Evolutionary conservation across 2,329 filamentous ascomycete species (phyloP), one percentile per base, ranked within the genome.

Genomic region (Ascochyta clinopodiicola): DNA sequence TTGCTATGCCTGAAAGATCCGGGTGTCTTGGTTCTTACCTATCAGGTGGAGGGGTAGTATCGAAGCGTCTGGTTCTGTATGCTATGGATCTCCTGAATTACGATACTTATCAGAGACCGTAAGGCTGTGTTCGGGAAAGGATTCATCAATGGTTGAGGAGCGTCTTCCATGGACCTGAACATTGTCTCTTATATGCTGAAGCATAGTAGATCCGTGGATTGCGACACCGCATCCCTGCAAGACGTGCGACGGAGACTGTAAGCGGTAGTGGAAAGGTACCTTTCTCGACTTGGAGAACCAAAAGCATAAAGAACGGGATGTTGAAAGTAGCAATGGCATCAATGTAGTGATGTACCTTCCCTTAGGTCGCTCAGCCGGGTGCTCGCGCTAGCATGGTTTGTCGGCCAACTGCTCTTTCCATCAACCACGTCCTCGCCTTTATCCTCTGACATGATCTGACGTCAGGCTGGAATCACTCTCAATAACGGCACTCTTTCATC

Each of bases 201-300:
- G 19, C 5, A 24, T 9, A 9, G 29, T n/a, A 13, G 9, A 43
- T 29, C 12, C 24, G 22, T 13, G 42, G 36, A 6, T 46, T 50
- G 40, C 42, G 46, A 50, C 45, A 50, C 40, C n/a, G 34, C 5
- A 48, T 15, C 40, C 51, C 29, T 17, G 27, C 29, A 55, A 49
- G 40, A 29, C 45, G 52, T 46, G 44, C 45, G 27, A 29, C 24
- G 21, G 24, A n/a, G 4, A 15, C 38, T 12, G 25, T 31, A 7
- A 21, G 22, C 24, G 17, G 12, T 19, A 29, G 17, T 13, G n/a
- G 22, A 9, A 17, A 17, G 38, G 10, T 2, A 6, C 13, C 19
- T 40, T 15, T n/a, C 38, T 40, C 2, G 2, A 15, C 22, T 10
- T 38, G 36, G 21, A 21, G 17, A 36, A 2, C 19, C 17, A 12